Evolutionary conservation across 805 yeast species (phyloP), one percentile per base, ranked within the genome.

Genomic region (Groenewaldozyma tartarivorans): DNA sequence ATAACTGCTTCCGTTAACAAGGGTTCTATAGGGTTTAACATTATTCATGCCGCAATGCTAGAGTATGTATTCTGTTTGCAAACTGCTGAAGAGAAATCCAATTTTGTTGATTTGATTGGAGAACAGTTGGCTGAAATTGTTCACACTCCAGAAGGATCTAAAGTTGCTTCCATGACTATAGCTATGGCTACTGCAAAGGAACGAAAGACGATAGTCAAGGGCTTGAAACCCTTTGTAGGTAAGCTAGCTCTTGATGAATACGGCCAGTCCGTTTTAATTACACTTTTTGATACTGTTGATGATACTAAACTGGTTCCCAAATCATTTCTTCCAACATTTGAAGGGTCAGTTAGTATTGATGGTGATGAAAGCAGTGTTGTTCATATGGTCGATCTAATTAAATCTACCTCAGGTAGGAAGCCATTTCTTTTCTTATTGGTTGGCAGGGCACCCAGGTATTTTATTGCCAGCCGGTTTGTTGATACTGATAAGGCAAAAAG

Each of bases 21-120:
- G 63, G 97, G 97, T 4, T 86, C 96, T 2, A 81, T 94, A 20
- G 97, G 97, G 31, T 90, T 90, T 72, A 94, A 87, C 60, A 81
- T 90, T 49, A 74, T 90, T 58, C 97, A 90, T 61, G 95, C 96
- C 30, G 96, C 94, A 39, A 86, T 90, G 95, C 79, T 72, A 57
- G 96, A 90, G 60, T 86, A 82, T 55, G 74, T 77, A 36, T 74
- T 78, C 47, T 79, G 86, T 45, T 76, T 86, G 48, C 76, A 76
- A 46, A 76, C 72, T 35, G 70, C 72, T 33, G 30, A 44, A 11
- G 90, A 85, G 60, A 74, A 79, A 43, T 71, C 81, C 51, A 95
- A 84, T 41, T 79, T 90, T 55, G 75, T 87, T 50, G 96, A 87
- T 46, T 65, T 86, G 34, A 66, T 90, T 47, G 74, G 77, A 40